These are phyloP conservation scores for Aspergillus ochraceus DNA, from an alignment of 2,329 filamentous ascomycete genomes.

Conservation along the genomic window DNA sequence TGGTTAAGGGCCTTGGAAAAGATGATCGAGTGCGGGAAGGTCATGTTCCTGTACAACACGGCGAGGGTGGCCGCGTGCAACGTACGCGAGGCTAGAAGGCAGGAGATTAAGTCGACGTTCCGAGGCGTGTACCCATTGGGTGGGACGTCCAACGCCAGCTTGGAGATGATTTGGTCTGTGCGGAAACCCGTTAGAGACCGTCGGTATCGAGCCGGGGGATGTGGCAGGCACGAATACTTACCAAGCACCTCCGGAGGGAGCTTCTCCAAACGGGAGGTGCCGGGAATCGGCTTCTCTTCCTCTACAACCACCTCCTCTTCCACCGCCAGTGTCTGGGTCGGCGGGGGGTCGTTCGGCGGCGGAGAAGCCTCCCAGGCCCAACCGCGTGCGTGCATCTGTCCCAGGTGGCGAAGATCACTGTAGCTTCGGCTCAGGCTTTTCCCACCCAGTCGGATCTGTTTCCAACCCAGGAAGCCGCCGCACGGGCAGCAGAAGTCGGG, in stretches of 20 bases:
- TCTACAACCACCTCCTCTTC: slow-evolving; percentile 16
- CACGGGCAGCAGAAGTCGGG: slow-evolving; percentile 49
- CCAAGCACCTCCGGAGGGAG: slow-evolving; percentile 71
- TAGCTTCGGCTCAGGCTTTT: slow-evolving; percentile 47
- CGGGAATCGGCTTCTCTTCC: slow-evolving; percentile 25
- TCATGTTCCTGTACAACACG: slow-evolving; percentile 76
- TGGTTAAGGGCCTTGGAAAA: slow-evolving; percentile 79
- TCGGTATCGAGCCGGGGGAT: not conserved
- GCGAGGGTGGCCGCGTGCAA: slow-evolving; percentile 71
- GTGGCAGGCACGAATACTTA: slow-evolving; percentile 45
- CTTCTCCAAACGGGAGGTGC: slow-evolving; percentile 60
- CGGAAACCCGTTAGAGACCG: slow-evolving; percentile 11
- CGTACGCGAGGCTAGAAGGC: slow-evolving; percentile 72
- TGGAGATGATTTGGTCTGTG: slow-evolving; percentile 70
- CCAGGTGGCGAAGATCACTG: slow-evolving; percentile 40
- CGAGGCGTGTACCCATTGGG: slow-evolving; percentile 74
- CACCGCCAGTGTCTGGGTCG: slow-evolving; percentile 23
- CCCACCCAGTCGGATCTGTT: slow-evolving; percentile 46
- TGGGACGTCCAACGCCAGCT: slow-evolving; percentile 71
- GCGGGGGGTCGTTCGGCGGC: slow-evolving; percentile 12
- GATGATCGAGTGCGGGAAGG: slow-evolving; percentile 78
- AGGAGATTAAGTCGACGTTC: slow-evolving; percentile 75
- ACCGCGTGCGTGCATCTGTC: slow-evolving; percentile 36
- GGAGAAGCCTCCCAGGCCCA: slow-evolving; percentile 44
- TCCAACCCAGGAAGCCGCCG: slow-evolving; percentile 47